Evolutionary conservation across 768 basidiomycete genomes (phyloP).

Genomic region (Symmetrospora coprosmae): DNA sequence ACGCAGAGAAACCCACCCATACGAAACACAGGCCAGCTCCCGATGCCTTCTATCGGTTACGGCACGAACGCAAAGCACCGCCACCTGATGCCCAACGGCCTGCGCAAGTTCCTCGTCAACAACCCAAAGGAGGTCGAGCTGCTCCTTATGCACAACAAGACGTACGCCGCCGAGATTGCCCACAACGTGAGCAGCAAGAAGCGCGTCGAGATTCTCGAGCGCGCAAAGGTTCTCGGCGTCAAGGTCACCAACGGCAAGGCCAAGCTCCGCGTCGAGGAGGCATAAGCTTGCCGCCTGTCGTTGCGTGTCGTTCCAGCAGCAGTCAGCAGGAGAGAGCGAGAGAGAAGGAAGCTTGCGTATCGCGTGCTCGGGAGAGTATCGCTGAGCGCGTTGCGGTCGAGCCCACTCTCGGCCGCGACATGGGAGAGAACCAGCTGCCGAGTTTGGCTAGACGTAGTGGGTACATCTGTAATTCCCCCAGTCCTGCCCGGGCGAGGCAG

Average conservation of each 20-base stretch:
- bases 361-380: too few species aligned
- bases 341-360: too few species aligned
- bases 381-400: too few species aligned
- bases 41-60: conserved; percentile 94
- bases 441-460: too few species aligned
- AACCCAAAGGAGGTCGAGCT: conserved; percentile 85
- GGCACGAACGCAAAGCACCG: conserved; percentile 91
- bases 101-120: conserved; percentile 88
- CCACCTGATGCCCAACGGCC: conserved; percentile 85
- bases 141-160: conserved; percentile 95
- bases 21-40: conserved; percentile 63
- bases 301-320: not conserved
- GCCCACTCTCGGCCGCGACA: too few species aligned
- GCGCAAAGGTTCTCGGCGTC: conserved; percentile 57
- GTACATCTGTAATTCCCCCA: too few species aligned
- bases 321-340: too few species aligned
- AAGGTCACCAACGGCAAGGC: conserved; percentile 90
- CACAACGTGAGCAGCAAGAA: conserved; percentile 93
- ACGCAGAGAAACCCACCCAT: not conserved
- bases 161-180: conserved; percentile 87
- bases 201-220: conserved; percentile 75
- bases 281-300: conserved; percentile 3
- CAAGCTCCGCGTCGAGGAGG: conserved; percentile 57
- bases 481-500: too few species aligned
- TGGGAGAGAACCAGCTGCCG: too few species aligned